Percentiles rank a stretch among this genome's conserved stretches.
Conservation (phyloP, 768 basidiomycete species). For the Rhodotorula kratochvilovae region DNA sequence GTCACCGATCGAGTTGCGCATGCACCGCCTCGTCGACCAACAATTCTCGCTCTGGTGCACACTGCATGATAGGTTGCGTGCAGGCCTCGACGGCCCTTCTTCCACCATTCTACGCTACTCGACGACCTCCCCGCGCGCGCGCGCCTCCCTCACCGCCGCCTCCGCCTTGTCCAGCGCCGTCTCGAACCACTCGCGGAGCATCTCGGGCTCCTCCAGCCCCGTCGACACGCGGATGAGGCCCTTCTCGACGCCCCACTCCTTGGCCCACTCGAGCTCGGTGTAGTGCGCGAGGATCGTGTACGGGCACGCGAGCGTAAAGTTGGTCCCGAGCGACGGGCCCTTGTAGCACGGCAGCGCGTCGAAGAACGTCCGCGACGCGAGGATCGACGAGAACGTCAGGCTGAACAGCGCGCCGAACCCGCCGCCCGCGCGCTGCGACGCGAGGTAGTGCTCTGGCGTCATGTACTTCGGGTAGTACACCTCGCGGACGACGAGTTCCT, state of each 20-base stretch:
- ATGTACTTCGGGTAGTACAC: slow-evolving; percentile 86
- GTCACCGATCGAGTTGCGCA: too few relatives aligned
- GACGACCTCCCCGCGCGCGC: slow-evolving; percentile 8
- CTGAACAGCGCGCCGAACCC: slow-evolving; percentile 56
- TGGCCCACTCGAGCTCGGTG: slow-evolving; percentile 85
- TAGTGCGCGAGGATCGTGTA: slow-evolving; percentile 91
- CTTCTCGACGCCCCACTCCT: slow-evolving; percentile 73
- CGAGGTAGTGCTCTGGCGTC: slow-evolving; percentile 66
- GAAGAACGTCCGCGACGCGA: slow-evolving; percentile 45
- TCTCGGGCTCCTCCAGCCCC: slow-evolving; percentile 72
- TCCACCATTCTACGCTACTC: not conserved
- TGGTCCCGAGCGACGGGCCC: slow-evolving; percentile 78
- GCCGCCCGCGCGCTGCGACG: slow-evolving; percentile 54
- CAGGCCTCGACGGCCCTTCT: not conserved
- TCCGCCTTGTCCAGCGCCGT: slow-evolving; percentile 72
- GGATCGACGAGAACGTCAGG: slow-evolving; percentile 60
- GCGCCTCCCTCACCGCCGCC: slow-evolving; percentile 41
- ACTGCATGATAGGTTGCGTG: not conserved
- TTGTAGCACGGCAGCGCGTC: slow-evolving; percentile 77
- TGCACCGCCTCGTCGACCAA: too few relatives aligned
- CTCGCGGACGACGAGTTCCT: slow-evolving; percentile 59
- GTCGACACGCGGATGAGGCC: slow-evolving; percentile 81
- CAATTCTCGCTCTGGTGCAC: too few relatives aligned
- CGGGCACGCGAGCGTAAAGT: slow-evolving; percentile 90
- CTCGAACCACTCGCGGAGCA: slow-evolving; percentile 59